phyloP scores from a whole-genome alignment of 306 rosid species.

The Carpinus fangiana region DNA sequence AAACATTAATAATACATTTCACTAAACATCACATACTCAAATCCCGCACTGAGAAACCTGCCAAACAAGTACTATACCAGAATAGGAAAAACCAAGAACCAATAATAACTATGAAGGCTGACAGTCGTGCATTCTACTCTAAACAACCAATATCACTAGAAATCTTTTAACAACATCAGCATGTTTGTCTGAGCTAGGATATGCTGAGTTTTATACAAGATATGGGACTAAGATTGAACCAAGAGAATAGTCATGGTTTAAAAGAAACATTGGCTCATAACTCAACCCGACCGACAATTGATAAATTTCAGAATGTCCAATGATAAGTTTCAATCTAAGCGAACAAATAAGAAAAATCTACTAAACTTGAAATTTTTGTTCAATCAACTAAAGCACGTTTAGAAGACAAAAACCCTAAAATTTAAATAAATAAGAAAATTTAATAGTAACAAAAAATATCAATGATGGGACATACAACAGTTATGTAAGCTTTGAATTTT shows the following conservation, averaged over 20 bases:
- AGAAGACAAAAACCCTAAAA: neutral
- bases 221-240: neutral
- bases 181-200: neutral
- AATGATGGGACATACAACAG: no score
- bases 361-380: no score
- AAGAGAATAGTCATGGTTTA: neutral
- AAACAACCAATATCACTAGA: neutral
- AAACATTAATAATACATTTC: neutral
- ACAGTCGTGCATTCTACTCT: neutral
- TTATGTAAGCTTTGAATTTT: neutral
- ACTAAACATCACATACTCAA: constrained; percentile 3
- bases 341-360: neutral
- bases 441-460: no score
- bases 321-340: neutral
- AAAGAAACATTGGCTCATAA: neutral
- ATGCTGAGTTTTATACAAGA: neutral
- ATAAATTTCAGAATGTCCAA: neutral
- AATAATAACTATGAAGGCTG: neutral
- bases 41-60: constrained; percentile 13
- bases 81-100: neutral
- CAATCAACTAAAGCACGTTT: neutral
- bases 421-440: neutral
- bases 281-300: neutral
- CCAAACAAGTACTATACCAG: neutral
- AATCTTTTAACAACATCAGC: neutral